These are phyloP conservation scores for Colletotrichum destructivum DNA, from an alignment of 2,329 filamentous ascomycete genomes.

Conservation along the genomic window DNA sequence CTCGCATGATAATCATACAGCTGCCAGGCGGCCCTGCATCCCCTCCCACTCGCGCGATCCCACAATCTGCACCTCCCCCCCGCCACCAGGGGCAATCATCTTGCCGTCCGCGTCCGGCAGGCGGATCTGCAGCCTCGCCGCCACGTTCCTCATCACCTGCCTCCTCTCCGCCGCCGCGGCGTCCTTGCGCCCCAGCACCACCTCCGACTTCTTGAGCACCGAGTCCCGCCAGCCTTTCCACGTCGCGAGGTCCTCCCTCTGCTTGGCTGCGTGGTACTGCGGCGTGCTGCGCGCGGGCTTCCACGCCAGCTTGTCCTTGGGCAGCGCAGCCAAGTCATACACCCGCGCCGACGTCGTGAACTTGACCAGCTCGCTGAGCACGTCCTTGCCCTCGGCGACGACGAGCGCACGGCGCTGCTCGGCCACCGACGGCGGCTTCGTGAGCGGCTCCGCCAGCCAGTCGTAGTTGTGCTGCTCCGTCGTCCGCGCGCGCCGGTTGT, in stretches of 20 bases:
- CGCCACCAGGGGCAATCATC: conserved; percentile 52
- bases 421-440: conserved; percentile 58
- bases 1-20: conserved; percentile 43
- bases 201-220: conserved; percentile 67
- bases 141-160: conserved; percentile 52
- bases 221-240: conserved; percentile 73
- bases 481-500: conserved; percentile 74
- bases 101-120: conserved; percentile 65
- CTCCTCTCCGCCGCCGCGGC: conserved; percentile 47
- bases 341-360: conserved; percentile 70
- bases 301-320: conserved; percentile 76
- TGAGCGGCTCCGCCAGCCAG: conserved; percentile 77
- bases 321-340: conserved; percentile 71
- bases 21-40: conserved; percentile 61
- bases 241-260: conserved; percentile 75
- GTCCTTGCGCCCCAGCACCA: conserved; percentile 50
- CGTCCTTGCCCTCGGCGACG: conserved; percentile 73
- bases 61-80: conserved; percentile 64
- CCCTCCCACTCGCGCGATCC: conserved; percentile 71
- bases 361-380: conserved; percentile 75
- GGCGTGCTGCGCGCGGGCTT: conserved; percentile 75
- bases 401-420: conserved; percentile 68
- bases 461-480: conserved; percentile 69
- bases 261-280: conserved; percentile 76
- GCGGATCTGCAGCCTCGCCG: conserved; percentile 66